These are phyloP conservation scores for Zarea fungicola DNA, from an alignment of 2,329 filamentous ascomycete genomes.

Conservation along the genomic window DNA sequence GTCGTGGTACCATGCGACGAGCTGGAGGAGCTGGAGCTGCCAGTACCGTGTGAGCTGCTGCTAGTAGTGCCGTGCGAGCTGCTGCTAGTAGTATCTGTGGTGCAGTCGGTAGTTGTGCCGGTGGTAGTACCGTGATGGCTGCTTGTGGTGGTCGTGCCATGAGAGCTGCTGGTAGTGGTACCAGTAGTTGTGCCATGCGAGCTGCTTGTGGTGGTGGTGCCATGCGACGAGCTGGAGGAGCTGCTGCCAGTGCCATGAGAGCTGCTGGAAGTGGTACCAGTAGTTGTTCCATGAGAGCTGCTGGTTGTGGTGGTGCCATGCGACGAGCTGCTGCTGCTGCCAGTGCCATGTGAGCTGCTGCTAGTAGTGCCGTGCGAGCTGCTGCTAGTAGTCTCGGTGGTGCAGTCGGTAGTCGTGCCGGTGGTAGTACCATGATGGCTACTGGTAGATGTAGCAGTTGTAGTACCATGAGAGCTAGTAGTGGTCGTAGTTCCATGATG, in stretches of 20 bases:
- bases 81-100: constrained; percentile 7
- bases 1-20: too few relatives aligned
- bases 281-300: not conserved
- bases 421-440: not conserved
- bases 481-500: constrained; percentile 10
- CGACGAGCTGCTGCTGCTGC: constrained; percentile 25
- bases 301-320: constrained; percentile 13
- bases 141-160: not conserved
- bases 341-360: constrained; percentile 7
- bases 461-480: constrained; percentile 8
- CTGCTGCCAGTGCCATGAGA: not conserved
- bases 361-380: constrained; percentile 5
- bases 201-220: not conserved
- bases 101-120: not conserved
- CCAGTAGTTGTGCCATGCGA: not conserved
- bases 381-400: constrained; percentile 25
- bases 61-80: too few relatives aligned
- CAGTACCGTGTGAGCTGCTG: not conserved
- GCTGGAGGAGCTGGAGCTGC: too few relatives aligned
- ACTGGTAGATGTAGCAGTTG: constrained; percentile 8
- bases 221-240: constrained; percentile 7
- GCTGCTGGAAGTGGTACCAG: not conserved
- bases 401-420: constrained; percentile 20
- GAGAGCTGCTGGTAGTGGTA: not conserved
- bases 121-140: not conserved